phyloP scores from a whole-genome alignment of 1,284 basidiomycete genomes.

The Cerioporus squamosus region DNA sequence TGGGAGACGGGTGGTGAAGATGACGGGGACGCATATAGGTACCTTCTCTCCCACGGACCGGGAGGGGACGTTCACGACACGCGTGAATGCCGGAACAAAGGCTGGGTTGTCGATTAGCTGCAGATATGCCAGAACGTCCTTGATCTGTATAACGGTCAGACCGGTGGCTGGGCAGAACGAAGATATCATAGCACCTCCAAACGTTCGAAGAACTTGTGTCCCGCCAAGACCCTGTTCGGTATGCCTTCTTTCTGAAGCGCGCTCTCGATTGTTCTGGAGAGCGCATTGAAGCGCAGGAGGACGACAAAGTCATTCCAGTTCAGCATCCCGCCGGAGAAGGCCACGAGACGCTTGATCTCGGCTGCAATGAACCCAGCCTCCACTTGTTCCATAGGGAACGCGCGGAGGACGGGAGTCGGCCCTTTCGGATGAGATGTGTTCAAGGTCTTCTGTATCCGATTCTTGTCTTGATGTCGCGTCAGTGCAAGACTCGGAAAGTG shows the following conservation, averaged over 20 bases:
- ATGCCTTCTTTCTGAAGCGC: slow-evolving; percentile 81
- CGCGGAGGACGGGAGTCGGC: slow-evolving; percentile 56
- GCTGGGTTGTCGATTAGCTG: slow-evolving; percentile 85
- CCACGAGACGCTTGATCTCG: slow-evolving; percentile 82
- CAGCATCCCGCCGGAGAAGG: slow-evolving; percentile 75
- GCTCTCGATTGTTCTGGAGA: slow-evolving; percentile 80
- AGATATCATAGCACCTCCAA: slow-evolving; percentile 53
- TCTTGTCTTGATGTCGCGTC: slow-evolving; percentile 53
- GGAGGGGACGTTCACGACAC: slow-evolving; percentile 79
- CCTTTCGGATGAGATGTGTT: slow-evolving; percentile 76
- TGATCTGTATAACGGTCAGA: slow-evolving; percentile 55
- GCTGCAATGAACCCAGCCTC: slow-evolving; percentile 78
- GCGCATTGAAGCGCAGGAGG: slow-evolving; percentile 83
- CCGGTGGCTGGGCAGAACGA: background rate
- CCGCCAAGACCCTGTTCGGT: slow-evolving; percentile 78
- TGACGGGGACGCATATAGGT: slow-evolving; percentile 5
- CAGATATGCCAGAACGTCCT: slow-evolving; percentile 87
- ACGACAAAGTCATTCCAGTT: slow-evolving; percentile 81
- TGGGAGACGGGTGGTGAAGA: background rate
- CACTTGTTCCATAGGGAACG: slow-evolving; percentile 52
- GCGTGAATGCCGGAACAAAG: slow-evolving; percentile 78
- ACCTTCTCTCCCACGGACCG: slow-evolving; percentile 88
- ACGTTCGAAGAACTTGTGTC: slow-evolving; percentile 89
- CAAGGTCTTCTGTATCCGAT: slow-evolving; percentile 78
- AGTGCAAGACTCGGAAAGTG: slow-evolving; percentile 2